phyloP scores from a whole-genome alignment of 495 filamentous ascomycete species.

The Hyaloscypha bicolor region DNA sequence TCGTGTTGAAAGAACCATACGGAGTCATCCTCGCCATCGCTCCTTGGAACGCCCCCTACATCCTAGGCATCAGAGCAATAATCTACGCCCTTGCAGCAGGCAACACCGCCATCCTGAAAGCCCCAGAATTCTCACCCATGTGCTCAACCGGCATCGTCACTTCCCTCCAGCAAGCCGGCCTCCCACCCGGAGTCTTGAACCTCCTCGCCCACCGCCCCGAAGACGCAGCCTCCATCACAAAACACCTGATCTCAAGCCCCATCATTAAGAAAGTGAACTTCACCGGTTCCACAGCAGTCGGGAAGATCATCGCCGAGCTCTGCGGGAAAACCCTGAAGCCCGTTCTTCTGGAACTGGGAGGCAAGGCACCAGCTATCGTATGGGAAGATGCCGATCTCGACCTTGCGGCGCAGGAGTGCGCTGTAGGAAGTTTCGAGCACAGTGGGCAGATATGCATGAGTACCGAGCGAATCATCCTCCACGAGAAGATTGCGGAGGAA shows the following conservation, averaged over 20 bases:
- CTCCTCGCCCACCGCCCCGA: conserved; percentile 52
- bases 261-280: conserved; percentile 67
- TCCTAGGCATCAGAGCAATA: conserved; percentile 68
- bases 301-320: conserved; percentile 56
- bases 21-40: conserved; percentile 82
- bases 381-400: conserved; percentile 67
- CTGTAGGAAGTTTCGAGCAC: conserved; percentile 55
- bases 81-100: conserved; percentile 80
- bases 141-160: conserved; percentile 73
- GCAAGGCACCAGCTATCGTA: conserved; percentile 66
- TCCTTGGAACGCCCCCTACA: conserved; percentile 83
- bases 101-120: conserved; percentile 77
- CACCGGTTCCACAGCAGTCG: conserved; percentile 63
- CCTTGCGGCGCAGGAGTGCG: conserved; percentile 54
- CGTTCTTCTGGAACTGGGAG: conserved; percentile 68
- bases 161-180: conserved; percentile 73
- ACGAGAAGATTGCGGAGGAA: conserved; percentile 62
- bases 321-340: conserved; percentile 69
- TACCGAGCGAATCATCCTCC: conserved; percentile 85
- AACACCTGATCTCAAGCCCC: conserved; percentile 57
- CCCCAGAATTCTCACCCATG: conserved; percentile 74
- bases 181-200: conserved; percentile 63
- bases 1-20: conserved; percentile 80
- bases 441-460: conserved; percentile 91
- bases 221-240: conserved; percentile 56